Evolutionary conservation across 495 filamentous ascomycete species (phyloP), one percentile per base, ranked within the genome.

Genomic region (Annulohypoxylon stygium): DNA sequence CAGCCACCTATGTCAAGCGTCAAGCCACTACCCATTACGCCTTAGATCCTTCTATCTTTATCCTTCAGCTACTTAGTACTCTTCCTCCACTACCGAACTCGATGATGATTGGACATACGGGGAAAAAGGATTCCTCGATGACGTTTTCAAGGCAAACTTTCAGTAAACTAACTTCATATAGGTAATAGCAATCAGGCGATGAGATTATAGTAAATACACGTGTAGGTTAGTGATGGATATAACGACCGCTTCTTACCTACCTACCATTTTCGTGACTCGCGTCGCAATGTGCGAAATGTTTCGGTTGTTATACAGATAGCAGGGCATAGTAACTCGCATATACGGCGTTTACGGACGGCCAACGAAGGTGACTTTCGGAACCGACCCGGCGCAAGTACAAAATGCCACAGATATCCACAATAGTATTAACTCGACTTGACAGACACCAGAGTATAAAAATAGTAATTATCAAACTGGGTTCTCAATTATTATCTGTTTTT

Each of bases 21-120:
- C 30, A 30, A 47, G 43, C 43, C 43, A 47, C 41, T 45, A 45
- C 51, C 26, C 3, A 55, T 55, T 34, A 34, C 51, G 51, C 25
- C 33, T 26, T 55, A 55, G 23, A 33, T 55, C 48, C 20, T 43
- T 14, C 39, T 43, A 43, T 43, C 11, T 51, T 26, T 26, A 23
- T 7, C 9, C 25, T 26, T 25, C 20, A 51, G 20, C 20, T 18
- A 7, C 18, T 11, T 6, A 7, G 12, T 45, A 45, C 47, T 50
- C 48, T 14, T 51, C 48, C 23, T 51, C 6, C 48, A 26, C 10
- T 18, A 25, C 30, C 4, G 33, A 54, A 54, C 5, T 20, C 53
- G n/a, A 57, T 23, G 14, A 37, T 11, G 16, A 57, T 57, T 37
- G 30, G 53, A 36, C 39, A n/a, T 57, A 55, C 33, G 4, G 1